These are phyloP conservation scores for Malassezia sympodialis DNA, from an alignment of 1,284 basidiomycete genomes.

Conservation along the genomic window DNA sequence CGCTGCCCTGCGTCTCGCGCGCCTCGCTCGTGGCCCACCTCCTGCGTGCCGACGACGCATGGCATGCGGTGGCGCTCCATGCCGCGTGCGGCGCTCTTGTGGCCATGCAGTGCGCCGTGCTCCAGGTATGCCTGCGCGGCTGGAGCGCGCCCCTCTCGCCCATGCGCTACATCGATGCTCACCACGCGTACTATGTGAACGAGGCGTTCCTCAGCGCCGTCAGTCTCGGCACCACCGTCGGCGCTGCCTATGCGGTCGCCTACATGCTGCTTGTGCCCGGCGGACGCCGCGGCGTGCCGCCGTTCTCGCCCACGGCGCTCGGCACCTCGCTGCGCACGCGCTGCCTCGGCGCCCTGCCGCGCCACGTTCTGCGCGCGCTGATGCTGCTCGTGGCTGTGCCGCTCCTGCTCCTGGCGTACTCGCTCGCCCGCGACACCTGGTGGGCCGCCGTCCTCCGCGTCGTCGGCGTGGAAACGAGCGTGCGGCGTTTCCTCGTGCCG, in stretches of 20 bases:
- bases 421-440: constrained; percentile 20
- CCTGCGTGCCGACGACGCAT: not conserved
- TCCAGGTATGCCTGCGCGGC: constrained; percentile 3
- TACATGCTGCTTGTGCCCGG: constrained; percentile 16
- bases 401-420: constrained; percentile 13
- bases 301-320: constrained; percentile 16
- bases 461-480: constrained; percentile 21
- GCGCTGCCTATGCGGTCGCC: constrained; percentile 14
- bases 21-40: not conserved
- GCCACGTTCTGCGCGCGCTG: constrained; percentile 10
- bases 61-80: constrained; percentile 9
- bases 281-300: constrained; percentile 14
- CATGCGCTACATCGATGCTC: constrained; percentile 24
- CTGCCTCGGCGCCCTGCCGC: constrained; percentile 18
- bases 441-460: constrained; percentile 25
- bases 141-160: constrained; percentile 9
- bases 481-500: constrained; percentile 26
- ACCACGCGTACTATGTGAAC: constrained; percentile 30
- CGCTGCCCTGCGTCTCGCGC: not conserved
- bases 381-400: not conserved
- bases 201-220: constrained; percentile 26
- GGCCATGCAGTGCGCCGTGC: constrained; percentile 13
- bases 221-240: constrained; percentile 14
- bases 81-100: constrained; percentile 13
- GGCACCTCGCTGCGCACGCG: constrained; percentile 14